Conservation (phyloP, 306 rosid genomes). For the Psophocarpus tetragonolobus region DNA sequence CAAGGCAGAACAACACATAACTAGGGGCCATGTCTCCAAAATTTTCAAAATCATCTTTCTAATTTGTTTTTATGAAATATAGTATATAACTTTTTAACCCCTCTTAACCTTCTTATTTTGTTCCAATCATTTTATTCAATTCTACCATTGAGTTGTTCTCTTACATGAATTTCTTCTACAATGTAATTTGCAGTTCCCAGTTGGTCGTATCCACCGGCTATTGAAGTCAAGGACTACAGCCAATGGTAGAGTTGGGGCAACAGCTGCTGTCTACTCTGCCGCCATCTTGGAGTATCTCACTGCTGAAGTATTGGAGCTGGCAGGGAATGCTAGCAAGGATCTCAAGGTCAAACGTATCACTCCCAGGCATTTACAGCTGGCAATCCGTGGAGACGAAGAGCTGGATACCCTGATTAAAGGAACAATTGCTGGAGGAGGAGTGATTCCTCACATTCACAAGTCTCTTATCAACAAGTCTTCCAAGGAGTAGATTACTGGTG, state of each 20-base stretch:
- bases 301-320: constrained; percentile 79
- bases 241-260: constrained; percentile 75
- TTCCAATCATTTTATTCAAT: background rate
- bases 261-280: constrained; percentile 82
- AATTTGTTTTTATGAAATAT: background rate
- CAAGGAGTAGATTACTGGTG: constrained; percentile 56
- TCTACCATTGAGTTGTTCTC: constrained; percentile 10
- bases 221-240: constrained; percentile 70
- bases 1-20: background rate
- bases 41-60: background rate
- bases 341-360: constrained; percentile 80
- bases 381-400: constrained; percentile 79
- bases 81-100: background rate
- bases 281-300: constrained; percentile 79
- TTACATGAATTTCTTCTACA: constrained; percentile 9
- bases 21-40: background rate
- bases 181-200: constrained; percentile 64
- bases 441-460: constrained; percentile 79
- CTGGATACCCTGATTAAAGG: constrained; percentile 77
- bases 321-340: constrained; percentile 85
- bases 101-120: background rate
- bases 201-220: constrained; percentile 76
- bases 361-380: constrained; percentile 78
- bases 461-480: constrained; percentile 80
- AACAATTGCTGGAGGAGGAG: constrained; percentile 84